Evolutionary conservation across 2,329 filamentous ascomycete genomes (phyloP).

Genomic region (Trichoderma afroharzianum): DNA sequence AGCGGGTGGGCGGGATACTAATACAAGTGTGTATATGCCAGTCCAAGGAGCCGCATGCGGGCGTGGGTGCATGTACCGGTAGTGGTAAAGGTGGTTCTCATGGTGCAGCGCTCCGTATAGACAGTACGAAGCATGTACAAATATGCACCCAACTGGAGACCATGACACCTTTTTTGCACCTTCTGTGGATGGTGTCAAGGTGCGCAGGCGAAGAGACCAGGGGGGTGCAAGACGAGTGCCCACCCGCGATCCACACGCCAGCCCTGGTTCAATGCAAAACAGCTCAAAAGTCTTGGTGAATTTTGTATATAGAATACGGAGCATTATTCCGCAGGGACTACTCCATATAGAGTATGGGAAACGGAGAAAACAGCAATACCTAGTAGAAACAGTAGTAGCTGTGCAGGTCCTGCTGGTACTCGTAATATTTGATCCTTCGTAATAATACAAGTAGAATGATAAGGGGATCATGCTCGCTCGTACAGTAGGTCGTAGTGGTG

Average conservation of each 20-base stretch:
- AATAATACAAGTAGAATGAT: not conserved
- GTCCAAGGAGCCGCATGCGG: conserved; percentile 4
- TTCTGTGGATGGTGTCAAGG: conserved; percentile 9
- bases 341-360: not conserved
- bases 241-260: conserved; percentile 6
- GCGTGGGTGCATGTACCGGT: not conserved
- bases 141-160: conserved; percentile 4
- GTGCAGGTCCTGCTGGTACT: not conserved
- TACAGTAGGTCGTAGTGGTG: not conserved
- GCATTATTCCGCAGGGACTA: not conserved
- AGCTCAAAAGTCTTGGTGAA: conserved; percentile 7
- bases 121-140: not conserved
- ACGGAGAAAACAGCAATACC: not conserved
- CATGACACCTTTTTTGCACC: not conserved
- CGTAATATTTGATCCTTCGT: not conserved
- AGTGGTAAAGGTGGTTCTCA: not conserved
- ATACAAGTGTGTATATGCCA: not conserved
- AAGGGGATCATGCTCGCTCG: not conserved
- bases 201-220: conserved; percentile 7
- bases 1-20: conserved; percentile 15
- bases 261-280: conserved; percentile 17
- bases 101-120: not conserved
- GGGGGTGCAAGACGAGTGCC: conserved; percentile 1
- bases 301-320: not conserved
- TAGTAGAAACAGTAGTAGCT: not conserved